phyloP scores from a whole-genome alignment of 179 eudicot species.

The Silene vulgaris region DNA sequence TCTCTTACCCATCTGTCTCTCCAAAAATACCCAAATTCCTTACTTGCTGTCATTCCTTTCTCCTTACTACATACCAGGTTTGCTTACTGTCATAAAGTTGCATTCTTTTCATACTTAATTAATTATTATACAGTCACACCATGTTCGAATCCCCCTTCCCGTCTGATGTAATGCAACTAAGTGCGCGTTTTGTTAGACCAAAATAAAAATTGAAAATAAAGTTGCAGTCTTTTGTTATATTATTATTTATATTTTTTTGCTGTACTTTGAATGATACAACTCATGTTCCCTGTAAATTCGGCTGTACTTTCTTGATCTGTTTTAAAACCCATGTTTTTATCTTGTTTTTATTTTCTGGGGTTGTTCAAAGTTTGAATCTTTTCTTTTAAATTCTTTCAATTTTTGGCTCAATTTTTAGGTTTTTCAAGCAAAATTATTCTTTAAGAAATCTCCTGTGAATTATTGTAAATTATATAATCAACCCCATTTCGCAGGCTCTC shows the following conservation, averaged over 20 bases:
- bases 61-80: slow-evolving; percentile 21
- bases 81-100: neutral
- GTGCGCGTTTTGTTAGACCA: too few relatives aligned
- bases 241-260: neutral
- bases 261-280: slow-evolving; percentile 25
- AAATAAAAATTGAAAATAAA: neutral
- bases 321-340: neutral
- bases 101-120: neutral
- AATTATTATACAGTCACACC: too few relatives aligned
- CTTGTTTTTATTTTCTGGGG: slow-evolving; percentile 20
- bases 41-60: slow-evolving; percentile 16
- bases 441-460: slow-evolving; percentile 19
- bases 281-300: slow-evolving; percentile 30
- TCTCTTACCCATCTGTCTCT: slow-evolving; percentile 18
- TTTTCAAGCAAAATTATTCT: slow-evolving; percentile 19
- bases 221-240: neutral
- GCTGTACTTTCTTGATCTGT: slow-evolving; percentile 11
- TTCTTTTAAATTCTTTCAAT: neutral
- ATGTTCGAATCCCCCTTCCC: too few relatives aligned
- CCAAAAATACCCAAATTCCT: neutral
- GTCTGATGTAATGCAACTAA: too few relatives aligned
- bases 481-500: slow-evolving; percentile 24
- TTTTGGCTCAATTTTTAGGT: slow-evolving; percentile 17
- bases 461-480: slow-evolving; percentile 7
- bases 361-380: neutral